A percentile compares a stretch with the other conserved stretches of the same genome.
Evolutionary conservation across 2,329 filamentous ascomycete genomes (phyloP).

Genomic region (Sarocladium brachiariae): DNA sequence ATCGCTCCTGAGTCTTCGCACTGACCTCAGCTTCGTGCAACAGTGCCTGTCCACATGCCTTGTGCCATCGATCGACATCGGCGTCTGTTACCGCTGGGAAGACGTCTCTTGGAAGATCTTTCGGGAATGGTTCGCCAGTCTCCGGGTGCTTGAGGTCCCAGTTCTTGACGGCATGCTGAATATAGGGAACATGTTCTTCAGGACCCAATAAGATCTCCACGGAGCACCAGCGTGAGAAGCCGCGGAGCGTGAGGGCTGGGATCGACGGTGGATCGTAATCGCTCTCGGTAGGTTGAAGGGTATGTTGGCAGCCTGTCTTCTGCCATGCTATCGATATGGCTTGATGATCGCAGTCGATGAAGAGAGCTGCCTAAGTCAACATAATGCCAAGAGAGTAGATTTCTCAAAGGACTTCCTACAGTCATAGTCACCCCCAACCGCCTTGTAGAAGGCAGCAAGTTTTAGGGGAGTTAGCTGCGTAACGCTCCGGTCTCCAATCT

Average conservation of each 20-base stretch:
- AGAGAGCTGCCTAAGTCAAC: conserved; percentile 49
- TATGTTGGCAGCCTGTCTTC: conserved; percentile 83
- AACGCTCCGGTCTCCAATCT: conserved; percentile 51
- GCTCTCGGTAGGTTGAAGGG: conserved; percentile 66
- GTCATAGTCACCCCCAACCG: conserved; percentile 70
- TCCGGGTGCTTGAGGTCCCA: conserved; percentile 71
- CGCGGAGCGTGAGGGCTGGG: conserved; percentile 73
- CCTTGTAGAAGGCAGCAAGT: conserved; percentile 69
- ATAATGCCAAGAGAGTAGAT: neutral
- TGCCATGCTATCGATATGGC: conserved; percentile 90
- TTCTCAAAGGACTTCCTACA: conserved; percentile 29
- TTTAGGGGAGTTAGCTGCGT: conserved; percentile 57
- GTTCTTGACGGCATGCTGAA: conserved; percentile 71
- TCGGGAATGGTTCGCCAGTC: conserved; percentile 62
- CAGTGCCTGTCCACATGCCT: conserved; percentile 64
- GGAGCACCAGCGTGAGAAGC: conserved; percentile 90
- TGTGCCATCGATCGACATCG: conserved; percentile 83
- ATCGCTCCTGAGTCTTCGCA: conserved; percentile 18
- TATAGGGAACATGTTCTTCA: conserved; percentile 76
- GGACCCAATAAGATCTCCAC: conserved; percentile 84
- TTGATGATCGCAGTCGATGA: conserved; percentile 64
- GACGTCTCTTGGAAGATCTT: conserved; percentile 49
- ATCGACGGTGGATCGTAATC: conserved; percentile 70
- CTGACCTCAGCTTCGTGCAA: conserved; percentile 48
- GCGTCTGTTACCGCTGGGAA: conserved; percentile 68